Base-by-base conservation (phyloP, 2,329 filamentous ascomycete genomes). In the Fusarium piperis region DNA sequence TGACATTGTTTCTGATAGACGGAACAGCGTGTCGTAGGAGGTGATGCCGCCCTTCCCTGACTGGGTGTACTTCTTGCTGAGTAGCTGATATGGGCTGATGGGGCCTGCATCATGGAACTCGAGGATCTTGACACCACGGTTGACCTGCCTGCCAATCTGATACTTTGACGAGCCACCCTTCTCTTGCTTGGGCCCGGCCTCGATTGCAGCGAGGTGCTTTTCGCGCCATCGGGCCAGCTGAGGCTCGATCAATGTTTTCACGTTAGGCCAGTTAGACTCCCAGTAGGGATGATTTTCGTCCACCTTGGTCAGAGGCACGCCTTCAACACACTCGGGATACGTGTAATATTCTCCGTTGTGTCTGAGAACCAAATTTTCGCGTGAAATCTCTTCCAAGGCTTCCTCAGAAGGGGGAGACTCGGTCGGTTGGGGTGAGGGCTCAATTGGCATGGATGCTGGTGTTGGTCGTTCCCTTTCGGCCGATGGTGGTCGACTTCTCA, bases 21-120 rank as follows among this genome's bases (percentile, higher is more conserved):
- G 85, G 73, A 87, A 89, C 4, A 90, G 78, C 0, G 87, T 89
- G 69, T 90, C 87, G 71, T 90, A 90, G 39, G 85, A 86, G 15
- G 80, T 84, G 38, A 83, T 82, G 44, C 79, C 81, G 2, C 81
- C 80, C 62, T 82, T 83, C 10, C 79, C 78, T 0, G 79, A 78
- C 38, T 80, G 76, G 61, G 88, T 85, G 73, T 83, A 87, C 20
- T 82, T 80, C 77, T 89, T 89, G 33, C 79, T 82, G 3, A 89
- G 81, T 11, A 90, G 83, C 75, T 90, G 88, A 64, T 87, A 89
- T 0, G 88, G 88, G 68, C 87, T 86, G 65, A 89, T 85, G 3
- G 84, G 80, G n/a, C 84, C 85, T 1, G 83, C 79, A 9, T 83
- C 78, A 6, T 90, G 78, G 62, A 88, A 90, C 48, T 86, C 82